A percentile compares a stretch with the other conserved stretches of the same genome.
phyloP scores from a whole-genome alignment of 2,329 filamentous ascomycete genomes.

The Nemania sp. region DNA sequence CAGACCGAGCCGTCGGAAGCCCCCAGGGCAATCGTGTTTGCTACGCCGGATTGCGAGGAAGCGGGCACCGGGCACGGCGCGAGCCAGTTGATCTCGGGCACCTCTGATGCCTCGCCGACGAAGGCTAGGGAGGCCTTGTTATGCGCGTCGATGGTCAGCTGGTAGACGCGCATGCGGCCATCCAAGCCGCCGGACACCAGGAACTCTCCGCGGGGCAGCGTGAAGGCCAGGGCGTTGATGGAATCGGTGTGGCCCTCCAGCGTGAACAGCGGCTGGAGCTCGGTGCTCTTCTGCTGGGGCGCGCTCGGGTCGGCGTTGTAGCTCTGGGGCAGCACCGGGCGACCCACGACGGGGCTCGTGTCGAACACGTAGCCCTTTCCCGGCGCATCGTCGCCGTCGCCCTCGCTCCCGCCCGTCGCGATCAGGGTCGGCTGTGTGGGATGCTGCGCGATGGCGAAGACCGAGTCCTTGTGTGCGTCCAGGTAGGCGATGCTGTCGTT shows the following conservation, averaged over 20 bases:
- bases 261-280: conserved; percentile 68
- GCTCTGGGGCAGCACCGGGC: conserved; percentile 75
- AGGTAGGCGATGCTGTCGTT: conserved; percentile 96
- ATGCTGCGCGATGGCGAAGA: conserved; percentile 95
- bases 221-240: conserved; percentile 85
- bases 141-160: conserved; percentile 51
- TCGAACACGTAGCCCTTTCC: conserved; percentile 90
- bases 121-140: conserved; percentile 61
- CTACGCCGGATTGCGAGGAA: conserved; percentile 47
- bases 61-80: conserved; percentile 70
- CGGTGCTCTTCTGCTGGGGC: conserved; percentile 55
- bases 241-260: conserved; percentile 92
- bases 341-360: conserved; percentile 63
- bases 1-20: conserved; percentile 91
- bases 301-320: conserved; percentile 70
- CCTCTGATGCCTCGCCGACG: conserved; percentile 80
- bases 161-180: conserved; percentile 76
- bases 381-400: conserved; percentile 60
- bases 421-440: conserved; percentile 77
- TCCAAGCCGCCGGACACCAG: conserved; percentile 87
- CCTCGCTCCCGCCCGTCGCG: conserved; percentile 79
- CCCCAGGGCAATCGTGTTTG: conserved; percentile 85
- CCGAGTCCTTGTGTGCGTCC: conserved; percentile 84
- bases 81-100: conserved; percentile 95
- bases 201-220: conserved; percentile 79